Evolutionary conservation across 768 basidiomycete species (phyloP), one percentile per base, ranked within the genome.

Genomic region (Xerocomus spinulosus): DNA sequence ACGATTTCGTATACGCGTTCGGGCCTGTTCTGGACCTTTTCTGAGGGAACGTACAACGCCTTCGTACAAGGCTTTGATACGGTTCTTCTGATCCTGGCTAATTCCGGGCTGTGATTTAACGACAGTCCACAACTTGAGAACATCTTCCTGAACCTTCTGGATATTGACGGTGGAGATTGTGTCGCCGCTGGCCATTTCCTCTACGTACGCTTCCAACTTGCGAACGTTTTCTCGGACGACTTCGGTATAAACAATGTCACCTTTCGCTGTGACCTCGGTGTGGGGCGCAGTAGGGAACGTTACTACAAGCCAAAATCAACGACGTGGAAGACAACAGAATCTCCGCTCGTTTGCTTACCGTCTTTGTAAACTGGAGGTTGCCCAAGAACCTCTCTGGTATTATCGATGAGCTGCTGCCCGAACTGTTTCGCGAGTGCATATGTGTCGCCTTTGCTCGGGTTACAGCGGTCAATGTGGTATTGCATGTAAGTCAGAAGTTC

Each of bases 281-380:
- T 85, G 83, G 30, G 96, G 96, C 9, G 95, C 96, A 30, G 95
- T 98, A 3, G 96, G 96, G 82, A 99, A 96, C 17, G 95, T 98
- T 23, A 99, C 90, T 92, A 39, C 3, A 49, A 23, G 42, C 39
- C 29, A n/a, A 39, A 30, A 44, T 49, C 18, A 47, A 13, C 18
- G 25, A 39, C 14, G 21, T 4, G n/a, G 23, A 52, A 29, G 5
- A 47, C 40, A 44, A 4, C 17, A 23, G 26, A 20, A n/a, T 20
- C 30, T 29, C 9, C 9, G n/a, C n/a, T n/a, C 17, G n/a, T 42
- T 15, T 3, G 73, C 86, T 55, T 62, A 91, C 92, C 91, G 75
- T 97, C 94, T 72, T 93, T 94, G 71, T 97, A 96, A 6, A 93
- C 72, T 2, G 94, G 94, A n/a, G 91, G 78, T 51, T 84, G 78